Percentiles rank a stretch among this genome's conserved stretches.
phyloP scores from a whole-genome alignment of 805 yeast genomes.

The Metschnikowia chrysomelidarum region DNA sequence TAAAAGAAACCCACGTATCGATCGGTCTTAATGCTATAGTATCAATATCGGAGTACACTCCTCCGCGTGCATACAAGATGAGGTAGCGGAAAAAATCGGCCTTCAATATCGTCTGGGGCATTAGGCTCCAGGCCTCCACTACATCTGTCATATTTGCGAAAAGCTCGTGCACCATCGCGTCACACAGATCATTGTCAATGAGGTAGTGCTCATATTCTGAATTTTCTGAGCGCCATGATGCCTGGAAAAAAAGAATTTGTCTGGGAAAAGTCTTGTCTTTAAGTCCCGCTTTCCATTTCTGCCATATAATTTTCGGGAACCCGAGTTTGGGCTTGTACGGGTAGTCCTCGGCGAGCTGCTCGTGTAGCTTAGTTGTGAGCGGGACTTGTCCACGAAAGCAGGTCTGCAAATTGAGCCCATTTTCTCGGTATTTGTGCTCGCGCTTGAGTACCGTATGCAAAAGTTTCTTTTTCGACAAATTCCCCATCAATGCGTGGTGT shows the following conservation, averaged over 20 bases:
- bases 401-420: constrained; percentile 41
- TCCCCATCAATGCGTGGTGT: too few relatives aligned
- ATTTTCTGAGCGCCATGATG: constrained; percentile 14
- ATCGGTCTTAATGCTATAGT: constrained; percentile 74
- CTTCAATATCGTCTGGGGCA: constrained; percentile 81
- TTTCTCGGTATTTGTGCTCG: constrained; percentile 31
- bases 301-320: constrained; percentile 26
- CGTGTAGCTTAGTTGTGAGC: constrained; percentile 60
- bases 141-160: constrained; percentile 77
- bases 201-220: constrained; percentile 16
- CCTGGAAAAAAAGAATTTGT: constrained; percentile 7
- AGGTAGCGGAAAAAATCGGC: constrained; percentile 87
- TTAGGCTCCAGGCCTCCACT: constrained; percentile 62
- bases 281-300: constrained; percentile 28
- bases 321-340: constrained; percentile 23
- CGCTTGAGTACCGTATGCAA: constrained; percentile 26
- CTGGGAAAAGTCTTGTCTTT: constrained; percentile 22
- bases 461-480: constrained; percentile 23
- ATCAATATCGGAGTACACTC: constrained; percentile 86
- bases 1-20: constrained; percentile 67
- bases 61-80: constrained; percentile 71
- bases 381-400: constrained; percentile 48
- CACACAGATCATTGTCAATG: constrained; percentile 19
- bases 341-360: constrained; percentile 58
- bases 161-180: constrained; percentile 45